phyloP scores from a whole-genome alignment of 2,329 filamentous ascomycete species.

The Macroventuria anomochaeta region DNA sequence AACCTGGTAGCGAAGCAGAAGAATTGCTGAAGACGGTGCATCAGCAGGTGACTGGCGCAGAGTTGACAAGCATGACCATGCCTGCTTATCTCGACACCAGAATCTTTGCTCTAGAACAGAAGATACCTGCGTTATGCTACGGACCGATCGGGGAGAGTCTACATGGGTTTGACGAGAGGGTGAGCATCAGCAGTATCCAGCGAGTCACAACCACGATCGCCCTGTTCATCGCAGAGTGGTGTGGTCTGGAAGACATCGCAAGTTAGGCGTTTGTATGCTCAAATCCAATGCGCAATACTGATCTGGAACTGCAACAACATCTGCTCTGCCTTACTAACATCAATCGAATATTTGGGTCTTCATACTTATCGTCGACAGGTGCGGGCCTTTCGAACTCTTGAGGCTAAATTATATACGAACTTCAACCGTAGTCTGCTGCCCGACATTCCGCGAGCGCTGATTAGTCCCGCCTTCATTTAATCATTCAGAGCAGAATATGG shows the following conservation, averaged over 20 bases:
- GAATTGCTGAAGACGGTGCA: conserved; percentile 21
- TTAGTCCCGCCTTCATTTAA: too few species aligned
- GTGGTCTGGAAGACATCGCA: conserved; percentile 21
- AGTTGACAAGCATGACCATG: conserved; percentile 23
- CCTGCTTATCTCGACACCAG: conserved; percentile 26
- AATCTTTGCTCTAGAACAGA: conserved; percentile 28
- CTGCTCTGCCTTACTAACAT: too few species aligned
- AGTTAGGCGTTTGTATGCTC: not conserved
- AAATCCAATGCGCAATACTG: not conserved
- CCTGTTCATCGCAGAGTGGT: conserved; percentile 30
- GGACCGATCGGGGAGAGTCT: conserved; percentile 24
- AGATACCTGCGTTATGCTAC: conserved; percentile 30
- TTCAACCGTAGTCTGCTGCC: too few species aligned
- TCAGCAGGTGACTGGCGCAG: conserved; percentile 20
- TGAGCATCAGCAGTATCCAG: conserved; percentile 28
- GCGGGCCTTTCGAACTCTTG: too few species aligned
- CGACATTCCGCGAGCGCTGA: too few species aligned
- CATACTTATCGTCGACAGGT: too few species aligned
- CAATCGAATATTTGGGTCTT: too few species aligned
- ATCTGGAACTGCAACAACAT: too few species aligned
- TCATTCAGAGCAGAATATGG: too few species aligned
- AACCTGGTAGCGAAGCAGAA: conserved; percentile 25
- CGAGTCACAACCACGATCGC: conserved; percentile 27
- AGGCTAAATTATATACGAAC: too few species aligned
- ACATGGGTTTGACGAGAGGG: conserved; percentile 28